These are phyloP conservation scores for Tuber umbilicatum DNA, from an alignment of 495 filamentous ascomycete species.

Conservation along the genomic window DNA sequence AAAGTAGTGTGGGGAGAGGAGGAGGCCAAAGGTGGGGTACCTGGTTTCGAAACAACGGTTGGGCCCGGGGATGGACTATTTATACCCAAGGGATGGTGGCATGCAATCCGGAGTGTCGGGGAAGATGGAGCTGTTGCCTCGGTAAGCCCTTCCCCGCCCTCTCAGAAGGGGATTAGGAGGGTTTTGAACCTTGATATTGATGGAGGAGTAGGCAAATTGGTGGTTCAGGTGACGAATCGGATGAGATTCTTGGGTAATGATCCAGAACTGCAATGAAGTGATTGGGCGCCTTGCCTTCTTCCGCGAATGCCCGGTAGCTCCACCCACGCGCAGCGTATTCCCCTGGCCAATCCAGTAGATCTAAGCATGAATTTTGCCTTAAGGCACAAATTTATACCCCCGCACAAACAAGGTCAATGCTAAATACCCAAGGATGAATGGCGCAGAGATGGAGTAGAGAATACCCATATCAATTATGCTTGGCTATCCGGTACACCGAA, in stretches of 20 bases:
- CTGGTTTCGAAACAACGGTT: conserved; percentile 55
- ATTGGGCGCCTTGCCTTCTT: neutral
- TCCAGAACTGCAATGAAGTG: neutral
- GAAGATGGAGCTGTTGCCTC: conserved; percentile 56
- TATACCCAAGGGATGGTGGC: conserved; percentile 94
- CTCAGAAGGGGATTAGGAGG: conserved; percentile 7
- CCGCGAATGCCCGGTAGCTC: neutral
- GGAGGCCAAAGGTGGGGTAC: conserved; percentile 34
- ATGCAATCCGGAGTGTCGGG: conserved; percentile 73
- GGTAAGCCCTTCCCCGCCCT: conserved; percentile 47
- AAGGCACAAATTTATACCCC: neutral
- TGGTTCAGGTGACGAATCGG: conserved; percentile 69
- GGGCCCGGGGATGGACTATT: conserved; percentile 67
- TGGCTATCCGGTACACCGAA: neutral
- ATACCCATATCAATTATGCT: neutral
- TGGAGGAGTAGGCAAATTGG: conserved; percentile 67
- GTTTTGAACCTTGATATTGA: conserved; percentile 40
- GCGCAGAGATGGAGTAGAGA: neutral
- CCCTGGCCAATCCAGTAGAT: neutral
- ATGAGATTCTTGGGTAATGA: neutral
- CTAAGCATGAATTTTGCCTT: neutral
- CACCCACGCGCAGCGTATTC: neutral
- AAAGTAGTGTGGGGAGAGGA: conserved; percentile 60
- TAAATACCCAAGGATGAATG: neutral
- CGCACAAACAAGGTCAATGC: neutral